Base-by-base conservation (phyloP, 768 basidiomycete genomes). In the Mycena epipterygia region DNA sequence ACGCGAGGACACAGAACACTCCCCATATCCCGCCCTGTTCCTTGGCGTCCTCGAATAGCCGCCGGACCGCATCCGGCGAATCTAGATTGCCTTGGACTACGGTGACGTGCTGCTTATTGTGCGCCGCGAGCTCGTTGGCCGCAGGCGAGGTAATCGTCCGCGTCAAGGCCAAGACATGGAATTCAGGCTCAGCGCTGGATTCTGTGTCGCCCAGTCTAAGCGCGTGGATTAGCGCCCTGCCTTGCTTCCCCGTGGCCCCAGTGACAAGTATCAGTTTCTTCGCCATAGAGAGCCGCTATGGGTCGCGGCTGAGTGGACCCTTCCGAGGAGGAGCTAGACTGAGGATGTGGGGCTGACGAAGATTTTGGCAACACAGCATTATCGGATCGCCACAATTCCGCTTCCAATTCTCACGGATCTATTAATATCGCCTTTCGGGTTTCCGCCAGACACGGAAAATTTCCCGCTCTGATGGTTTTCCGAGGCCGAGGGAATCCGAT, bases 191-290 rank as follows among this genome's bases (percentile, higher is more conserved):
- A 25, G 23, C 14, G n/a, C 16, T 27, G 27, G 64, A 39, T 46
- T 69, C 53, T 21, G 27, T n/a, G 35, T 68, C 64, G 49, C 37
- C 58, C 19, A 73, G 71, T 51, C 58, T 72, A 17, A 81, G 74
- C 29, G 81, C 76, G 8, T 74, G 56, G 56, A 84, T 79, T 27
- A 84, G 56, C 1, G 83, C 78, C 32, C 64, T 59, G 17, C 83
- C 83, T 77, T 84, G 83, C 55, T 77, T 78, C 17, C 83, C 83
- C 19, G 83, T 84, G 13, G 83, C 82, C 2, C 83, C 83, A 29
- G 76, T 74, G 44, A 84, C 79, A 11, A 84, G 77, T 25, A 83
- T 77, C 13, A 71, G 39, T 64, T 75, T 78, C 21, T 57, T 56
- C 6, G 16, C 51, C 64, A 57, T 64, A n/a, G 49, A n/a, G n/a